These are phyloP conservation scores for Pleurostoma richardsiae DNA, from an alignment of 2,329 filamentous ascomycete genomes.

Conservation along the genomic window DNA sequence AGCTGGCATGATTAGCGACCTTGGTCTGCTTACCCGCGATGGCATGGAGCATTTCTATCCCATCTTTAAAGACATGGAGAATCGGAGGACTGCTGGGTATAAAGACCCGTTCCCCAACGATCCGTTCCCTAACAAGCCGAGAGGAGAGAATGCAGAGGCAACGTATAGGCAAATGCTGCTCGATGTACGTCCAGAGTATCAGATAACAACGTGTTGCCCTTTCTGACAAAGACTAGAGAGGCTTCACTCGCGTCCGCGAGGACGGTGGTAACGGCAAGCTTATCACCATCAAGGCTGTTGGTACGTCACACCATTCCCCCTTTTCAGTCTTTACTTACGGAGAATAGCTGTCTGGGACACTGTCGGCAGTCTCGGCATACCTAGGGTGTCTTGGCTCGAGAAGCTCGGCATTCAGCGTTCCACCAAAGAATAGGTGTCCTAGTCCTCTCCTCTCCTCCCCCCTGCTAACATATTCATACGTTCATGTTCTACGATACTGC, in stretches of 20 bases:
- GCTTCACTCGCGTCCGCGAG: constrained; percentile 36
- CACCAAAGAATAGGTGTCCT: constrained; percentile 39
- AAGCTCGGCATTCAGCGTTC: constrained; percentile 38
- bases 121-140: constrained; percentile 45
- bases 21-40: constrained; percentile 47
- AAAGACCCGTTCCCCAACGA: constrained; percentile 39
- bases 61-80: constrained; percentile 52
- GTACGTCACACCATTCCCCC: constrained; percentile 10
- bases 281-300: constrained; percentile 43
- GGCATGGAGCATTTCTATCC: constrained; percentile 50
- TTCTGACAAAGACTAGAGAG: constrained; percentile 12
- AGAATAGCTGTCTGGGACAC: constrained; percentile 43
- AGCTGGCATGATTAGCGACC: constrained; percentile 43
- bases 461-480: constrained; percentile 27
- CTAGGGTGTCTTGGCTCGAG: constrained; percentile 37
- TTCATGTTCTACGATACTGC: constrained; percentile 50
- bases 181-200: constrained; percentile 21
- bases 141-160: constrained; percentile 31
- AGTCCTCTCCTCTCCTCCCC: not conserved
- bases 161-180: constrained; percentile 39
- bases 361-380: constrained; percentile 41
- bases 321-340: not conserved
- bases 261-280: constrained; percentile 26
- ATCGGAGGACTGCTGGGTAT: constrained; percentile 41
- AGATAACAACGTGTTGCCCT: not conserved